phyloP scores from a whole-genome alignment of 108 stramenopile species.

The Stephanodiscus triporus region DNA sequence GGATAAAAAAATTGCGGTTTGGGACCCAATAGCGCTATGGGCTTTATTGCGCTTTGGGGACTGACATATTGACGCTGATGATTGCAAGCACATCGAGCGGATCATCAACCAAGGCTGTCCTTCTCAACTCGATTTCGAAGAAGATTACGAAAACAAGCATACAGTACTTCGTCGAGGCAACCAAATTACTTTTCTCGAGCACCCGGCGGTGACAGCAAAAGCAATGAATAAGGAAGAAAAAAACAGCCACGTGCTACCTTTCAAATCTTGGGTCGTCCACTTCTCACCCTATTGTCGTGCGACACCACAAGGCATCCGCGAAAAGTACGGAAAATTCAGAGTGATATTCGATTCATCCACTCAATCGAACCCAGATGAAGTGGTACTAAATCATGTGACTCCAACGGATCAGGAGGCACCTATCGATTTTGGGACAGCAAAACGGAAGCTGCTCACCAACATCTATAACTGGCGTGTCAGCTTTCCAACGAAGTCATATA shows the following conservation, averaged over 20 bases:
- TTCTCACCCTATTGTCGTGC: conserved; percentile 10
- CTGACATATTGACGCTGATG: too few relatives aligned
- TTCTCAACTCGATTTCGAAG: not conserved
- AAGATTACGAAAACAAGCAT: not conserved
- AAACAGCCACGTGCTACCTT: conserved; percentile 16
- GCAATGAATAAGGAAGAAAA: conserved; percentile 24
- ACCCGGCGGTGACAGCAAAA: not conserved
- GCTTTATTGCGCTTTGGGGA: too few relatives aligned
- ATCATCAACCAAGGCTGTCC: conserved; percentile 1
- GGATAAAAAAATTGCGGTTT: too few relatives aligned
- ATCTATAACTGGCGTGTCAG: not conserved
- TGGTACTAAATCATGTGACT: conserved; percentile 1
- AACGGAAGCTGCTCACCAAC: not conserved
- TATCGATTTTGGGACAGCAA: not conserved
- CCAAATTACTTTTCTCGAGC: not conserved
- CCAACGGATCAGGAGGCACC: not conserved
- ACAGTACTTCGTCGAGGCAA: conserved; percentile 4
- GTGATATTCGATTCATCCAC: not conserved
- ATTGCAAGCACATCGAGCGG: not conserved
- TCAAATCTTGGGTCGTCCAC: not conserved
- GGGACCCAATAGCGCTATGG: too few relatives aligned
- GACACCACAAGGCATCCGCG: conserved; percentile 9
- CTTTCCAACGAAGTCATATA: not conserved
- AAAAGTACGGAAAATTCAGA: not conserved
- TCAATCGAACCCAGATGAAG: not conserved